phyloP scores from a whole-genome alignment of 1,284 basidiomycete genomes.

The Trametes polyzona region DNA sequence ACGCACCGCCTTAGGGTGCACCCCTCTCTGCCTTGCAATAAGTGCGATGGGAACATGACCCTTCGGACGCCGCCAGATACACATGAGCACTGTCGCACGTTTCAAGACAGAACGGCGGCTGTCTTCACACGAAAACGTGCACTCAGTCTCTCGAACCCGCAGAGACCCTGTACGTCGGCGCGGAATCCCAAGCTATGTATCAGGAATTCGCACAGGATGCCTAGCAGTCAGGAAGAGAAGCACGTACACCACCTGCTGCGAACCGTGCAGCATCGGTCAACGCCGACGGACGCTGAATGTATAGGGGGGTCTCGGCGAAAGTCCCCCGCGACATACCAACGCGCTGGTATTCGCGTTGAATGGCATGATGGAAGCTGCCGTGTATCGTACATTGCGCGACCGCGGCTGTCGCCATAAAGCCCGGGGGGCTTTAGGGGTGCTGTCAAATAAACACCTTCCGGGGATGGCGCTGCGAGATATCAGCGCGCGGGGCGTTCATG shows the following conservation, averaged over 20 bases:
- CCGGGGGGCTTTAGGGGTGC: background rate
- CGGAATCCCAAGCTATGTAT: conserved; percentile 1
- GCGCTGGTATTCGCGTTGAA: background rate
- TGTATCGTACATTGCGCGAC: background rate
- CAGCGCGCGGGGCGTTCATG: background rate
- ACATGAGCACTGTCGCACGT: conserved; percentile 12
- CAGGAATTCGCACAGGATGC: conserved; percentile 7
- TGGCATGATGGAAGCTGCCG: background rate
- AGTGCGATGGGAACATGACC: background rate
- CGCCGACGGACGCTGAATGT: background rate
- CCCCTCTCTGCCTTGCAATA: background rate
- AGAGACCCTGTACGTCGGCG: background rate
- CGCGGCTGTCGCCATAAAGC: background rate
- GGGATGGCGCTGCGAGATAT: background rate
- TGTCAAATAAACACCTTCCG: background rate
- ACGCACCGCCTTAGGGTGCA: background rate
- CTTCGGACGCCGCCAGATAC: background rate
- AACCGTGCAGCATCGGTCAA: background rate
- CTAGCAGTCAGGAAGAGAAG: background rate
- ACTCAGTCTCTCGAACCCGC: background rate
- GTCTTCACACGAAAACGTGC: conserved; percentile 3
- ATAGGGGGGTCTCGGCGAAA: background rate
- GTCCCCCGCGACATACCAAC: background rate
- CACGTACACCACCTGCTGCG: conserved; percentile 1
- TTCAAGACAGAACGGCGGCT: background rate